These are phyloP conservation scores for Starmerella scarabaei DNA, from an alignment of 805 yeast species.

Conservation along the genomic window DNA sequence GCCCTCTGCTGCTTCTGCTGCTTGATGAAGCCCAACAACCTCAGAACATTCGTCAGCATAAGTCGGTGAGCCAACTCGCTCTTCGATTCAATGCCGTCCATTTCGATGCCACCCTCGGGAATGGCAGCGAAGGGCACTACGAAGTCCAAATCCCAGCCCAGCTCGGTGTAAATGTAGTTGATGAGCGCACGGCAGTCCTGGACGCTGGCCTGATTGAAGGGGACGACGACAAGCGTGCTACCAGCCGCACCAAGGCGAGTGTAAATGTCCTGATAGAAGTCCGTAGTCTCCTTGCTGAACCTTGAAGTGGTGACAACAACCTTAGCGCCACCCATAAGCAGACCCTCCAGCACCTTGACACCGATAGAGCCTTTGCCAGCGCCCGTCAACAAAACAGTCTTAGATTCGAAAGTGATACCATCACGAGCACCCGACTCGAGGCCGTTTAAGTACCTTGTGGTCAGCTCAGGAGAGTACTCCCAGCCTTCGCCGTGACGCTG, in stretches of 20 bases:
- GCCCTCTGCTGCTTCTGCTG: constrained; percentile 62
- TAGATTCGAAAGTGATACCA: constrained; percentile 81
- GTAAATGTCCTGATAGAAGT: constrained; percentile 87
- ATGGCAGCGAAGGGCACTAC: constrained; percentile 97
- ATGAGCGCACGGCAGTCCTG: constrained; percentile 82
- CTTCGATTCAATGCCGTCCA: constrained; percentile 83
- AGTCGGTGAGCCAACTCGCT: constrained; percentile 97
- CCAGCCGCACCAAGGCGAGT: constrained; percentile 88
- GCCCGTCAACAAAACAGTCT: constrained; percentile 86
- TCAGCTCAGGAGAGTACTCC: constrained; percentile 68
- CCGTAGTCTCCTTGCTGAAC: constrained; percentile 87
- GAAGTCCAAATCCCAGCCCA: constrained; percentile 96
- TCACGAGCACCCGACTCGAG: constrained; percentile 88
- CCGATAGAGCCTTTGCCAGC: constrained; percentile 99
- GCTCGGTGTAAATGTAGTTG: constrained; percentile 67
- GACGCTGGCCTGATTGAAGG: constrained; percentile 96
- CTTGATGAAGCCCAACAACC: constrained; percentile 86
- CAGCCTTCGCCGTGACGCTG: constrained; percentile 63
- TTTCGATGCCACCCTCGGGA: constrained; percentile 95
- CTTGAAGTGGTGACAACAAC: constrained; percentile 93
- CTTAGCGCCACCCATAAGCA: constrained; percentile 94
- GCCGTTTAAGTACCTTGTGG: constrained; percentile 73
- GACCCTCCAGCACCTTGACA: constrained; percentile 89
- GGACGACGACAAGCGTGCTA: constrained; percentile 86
- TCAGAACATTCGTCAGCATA: constrained; percentile 89